Evolutionary conservation across 2,329 filamentous ascomycete species (phyloP).

Genomic region (Zasmidium cellare): DNA sequence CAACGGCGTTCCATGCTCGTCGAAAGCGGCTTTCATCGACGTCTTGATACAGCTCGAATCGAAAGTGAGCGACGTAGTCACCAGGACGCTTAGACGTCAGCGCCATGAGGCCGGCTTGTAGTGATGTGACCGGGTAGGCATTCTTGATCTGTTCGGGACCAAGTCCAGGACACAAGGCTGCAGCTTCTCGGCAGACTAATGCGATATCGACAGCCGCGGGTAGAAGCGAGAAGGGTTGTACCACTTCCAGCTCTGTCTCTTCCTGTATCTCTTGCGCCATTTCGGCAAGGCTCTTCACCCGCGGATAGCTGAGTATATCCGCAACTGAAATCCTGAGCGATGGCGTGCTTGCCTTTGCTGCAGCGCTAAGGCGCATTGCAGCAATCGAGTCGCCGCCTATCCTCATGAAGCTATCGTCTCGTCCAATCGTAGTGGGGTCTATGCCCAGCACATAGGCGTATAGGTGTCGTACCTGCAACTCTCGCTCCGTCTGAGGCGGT

Average conservation of each 20-base stretch:
- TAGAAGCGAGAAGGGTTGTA: background rate
- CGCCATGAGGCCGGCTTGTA: slow-evolving; percentile 45
- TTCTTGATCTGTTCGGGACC: slow-evolving; percentile 42
- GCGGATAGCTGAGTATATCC: slow-evolving; percentile 38
- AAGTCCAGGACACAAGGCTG: slow-evolving; percentile 10
- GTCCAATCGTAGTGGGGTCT: slow-evolving; percentile 47
- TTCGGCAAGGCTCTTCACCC: background rate
- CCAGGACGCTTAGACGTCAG: slow-evolving; percentile 53
- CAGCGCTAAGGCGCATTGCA: slow-evolving; percentile 49
- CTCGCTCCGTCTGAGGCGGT: slow-evolving; percentile 26
- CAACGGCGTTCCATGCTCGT: slow-evolving; percentile 39
- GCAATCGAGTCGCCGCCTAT: slow-evolving; percentile 79
- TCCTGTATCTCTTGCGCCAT: background rate
- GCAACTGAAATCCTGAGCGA: slow-evolving; percentile 33
- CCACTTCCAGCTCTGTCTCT: background rate
- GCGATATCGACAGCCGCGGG: background rate
- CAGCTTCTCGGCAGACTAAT: background rate
- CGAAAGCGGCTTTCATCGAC: slow-evolving; percentile 36
- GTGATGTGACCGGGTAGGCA: slow-evolving; percentile 44
- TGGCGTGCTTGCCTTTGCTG: slow-evolving; percentile 31
- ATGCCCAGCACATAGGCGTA: slow-evolving; percentile 54
- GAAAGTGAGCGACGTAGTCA: slow-evolving; percentile 49
- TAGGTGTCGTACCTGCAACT: slow-evolving; percentile 42
- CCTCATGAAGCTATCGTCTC: slow-evolving; percentile 69
- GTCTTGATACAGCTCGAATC: slow-evolving; percentile 12